phyloP scores from a whole-genome alignment of 1,139 yeast species.

The Suhomyces chickasaworum region DNA sequence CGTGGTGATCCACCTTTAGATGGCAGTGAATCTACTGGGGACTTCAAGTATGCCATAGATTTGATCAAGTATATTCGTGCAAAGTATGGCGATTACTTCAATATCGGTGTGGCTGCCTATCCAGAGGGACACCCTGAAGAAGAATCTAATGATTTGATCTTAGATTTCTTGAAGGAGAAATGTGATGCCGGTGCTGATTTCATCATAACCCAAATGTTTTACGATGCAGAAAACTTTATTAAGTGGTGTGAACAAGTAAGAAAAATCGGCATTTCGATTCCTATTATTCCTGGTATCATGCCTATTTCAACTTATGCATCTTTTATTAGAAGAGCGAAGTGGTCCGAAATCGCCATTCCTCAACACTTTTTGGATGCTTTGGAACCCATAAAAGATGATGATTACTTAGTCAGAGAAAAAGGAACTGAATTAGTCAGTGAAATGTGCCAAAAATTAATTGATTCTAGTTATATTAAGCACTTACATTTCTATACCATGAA shows the following conservation, averaged over 20 bases:
- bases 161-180: conserved; percentile 77
- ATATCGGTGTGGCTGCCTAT: conserved; percentile 76
- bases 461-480: conserved; percentile 77
- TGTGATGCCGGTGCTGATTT: conserved; percentile 93
- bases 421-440: conserved; percentile 84
- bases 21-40: conserved; percentile 67
- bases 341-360: conserved; percentile 89
- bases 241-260: conserved; percentile 77
- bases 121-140: conserved; percentile 88
- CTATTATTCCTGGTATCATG: conserved; percentile 97
- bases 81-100: conserved; percentile 63
- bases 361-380: conserved; percentile 66
- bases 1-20: conserved; percentile 81
- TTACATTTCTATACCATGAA: conserved; percentile 97
- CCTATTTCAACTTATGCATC: conserved; percentile 94
- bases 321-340: conserved; percentile 86
- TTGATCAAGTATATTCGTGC: conserved; percentile 55
- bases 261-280: conserved; percentile 74
- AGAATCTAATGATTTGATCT: conserved; percentile 53
- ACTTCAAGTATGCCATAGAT: conserved; percentile 73
- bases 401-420: conserved; percentile 78
- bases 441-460: conserved; percentile 74
- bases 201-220: conserved; percentile 89
- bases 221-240: conserved; percentile 84
- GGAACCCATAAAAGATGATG: conserved; percentile 89